These are phyloP conservation scores for Kwoniella heveanensis DNA, from an alignment of 768 basidiomycete genomes.

Conservation along the genomic window DNA sequence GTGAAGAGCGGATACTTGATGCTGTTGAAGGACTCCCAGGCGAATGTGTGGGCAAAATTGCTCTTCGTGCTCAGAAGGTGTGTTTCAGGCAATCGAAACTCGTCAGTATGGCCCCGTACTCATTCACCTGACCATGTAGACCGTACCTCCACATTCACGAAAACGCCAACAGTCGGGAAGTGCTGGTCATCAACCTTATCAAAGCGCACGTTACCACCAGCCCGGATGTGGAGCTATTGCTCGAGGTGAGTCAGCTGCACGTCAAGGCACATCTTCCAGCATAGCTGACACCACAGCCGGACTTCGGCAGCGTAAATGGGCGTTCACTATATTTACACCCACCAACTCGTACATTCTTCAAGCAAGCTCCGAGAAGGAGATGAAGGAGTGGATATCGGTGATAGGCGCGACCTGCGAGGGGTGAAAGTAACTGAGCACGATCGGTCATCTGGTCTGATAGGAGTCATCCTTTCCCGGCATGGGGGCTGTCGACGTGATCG, in stretches of 20 bases:
- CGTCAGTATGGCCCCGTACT: background rate
- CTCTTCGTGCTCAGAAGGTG: slow-evolving; percentile 89
- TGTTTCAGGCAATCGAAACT: slow-evolving; percentile 9
- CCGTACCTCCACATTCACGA: slow-evolving; percentile 87
- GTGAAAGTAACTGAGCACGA: slow-evolving; percentile 5
- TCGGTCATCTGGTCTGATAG: background rate
- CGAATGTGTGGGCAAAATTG: slow-evolving; percentile 75
- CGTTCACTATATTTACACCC: slow-evolving; percentile 87
- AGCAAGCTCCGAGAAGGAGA: slow-evolving; percentile 77
- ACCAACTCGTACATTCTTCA: slow-evolving; percentile 89
- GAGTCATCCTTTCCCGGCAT: too few species aligned
- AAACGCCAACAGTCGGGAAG: slow-evolving; percentile 79
- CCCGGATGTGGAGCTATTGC: slow-evolving; percentile 79
- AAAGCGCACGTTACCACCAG: slow-evolving; percentile 84
- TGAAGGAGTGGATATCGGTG: slow-evolving; percentile 73
- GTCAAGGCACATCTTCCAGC: background rate
- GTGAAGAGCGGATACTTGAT: slow-evolving; percentile 83
- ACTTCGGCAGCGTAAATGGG: slow-evolving; percentile 68
- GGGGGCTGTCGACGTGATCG: too few species aligned
- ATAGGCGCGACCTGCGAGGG: slow-evolving; percentile 25
- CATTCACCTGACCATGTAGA: slow-evolving; percentile 58
- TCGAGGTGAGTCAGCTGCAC: slow-evolving; percentile 67
- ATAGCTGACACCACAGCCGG: background rate
- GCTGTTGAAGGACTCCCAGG: slow-evolving; percentile 77
- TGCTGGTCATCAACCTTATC: slow-evolving; percentile 71